Base-by-base conservation (phyloP, 2,329 filamentous ascomycete species). In the Lachnellula arida region DNA sequence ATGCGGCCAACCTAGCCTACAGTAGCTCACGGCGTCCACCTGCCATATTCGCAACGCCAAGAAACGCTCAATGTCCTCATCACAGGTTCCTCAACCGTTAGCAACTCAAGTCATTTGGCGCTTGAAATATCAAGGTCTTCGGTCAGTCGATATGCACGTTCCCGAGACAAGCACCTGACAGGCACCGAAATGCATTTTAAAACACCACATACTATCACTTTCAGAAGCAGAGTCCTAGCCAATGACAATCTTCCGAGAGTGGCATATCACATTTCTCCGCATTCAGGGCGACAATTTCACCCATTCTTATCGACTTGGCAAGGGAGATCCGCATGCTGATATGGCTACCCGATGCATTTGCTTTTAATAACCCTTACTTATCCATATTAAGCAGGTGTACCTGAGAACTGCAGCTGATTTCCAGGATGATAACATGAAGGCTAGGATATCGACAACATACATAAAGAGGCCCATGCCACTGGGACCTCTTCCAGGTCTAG, bases 231-330 rank as follows among this genome's bases (percentile, higher is more conserved):
- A 32, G 28, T 32, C 9, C 15, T n/a, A 17, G 1, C 37, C 37
- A 40, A 40, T 17, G 2, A 40, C 17, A 40, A 40, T 8, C 17
- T 3, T 17, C 37, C 37, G 37, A 17, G 37, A 32, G 2, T 12
- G 11, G 35, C 12, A 40, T 17, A n/a, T 40, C 37, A 12, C 28
- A 32, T 32, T 40, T 40, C 37, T 40, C 37, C 37, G 15, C 37
- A 17, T 17, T 15, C 15, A 40, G 15, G 15, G 37, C 15, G 3
- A 40, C 17, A 3, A 17, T 17, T 5, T 15, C 14, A 9, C 15
- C 15, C 14, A 7, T 40, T 40, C 49, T 48, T 55, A 51, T 55
- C 49, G 46, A 35, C 53, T 55, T 51, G 49, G 53, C 53, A 46
- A 34, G 15, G 23, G 25, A 14, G 43, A 51, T 40, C 37, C 15